Percentiles rank a stretch among this genome's conserved stretches.
Evolutionary conservation across 2,329 filamentous ascomycete species (phyloP).

Genomic region (Neocucurbitaria cava): DNA sequence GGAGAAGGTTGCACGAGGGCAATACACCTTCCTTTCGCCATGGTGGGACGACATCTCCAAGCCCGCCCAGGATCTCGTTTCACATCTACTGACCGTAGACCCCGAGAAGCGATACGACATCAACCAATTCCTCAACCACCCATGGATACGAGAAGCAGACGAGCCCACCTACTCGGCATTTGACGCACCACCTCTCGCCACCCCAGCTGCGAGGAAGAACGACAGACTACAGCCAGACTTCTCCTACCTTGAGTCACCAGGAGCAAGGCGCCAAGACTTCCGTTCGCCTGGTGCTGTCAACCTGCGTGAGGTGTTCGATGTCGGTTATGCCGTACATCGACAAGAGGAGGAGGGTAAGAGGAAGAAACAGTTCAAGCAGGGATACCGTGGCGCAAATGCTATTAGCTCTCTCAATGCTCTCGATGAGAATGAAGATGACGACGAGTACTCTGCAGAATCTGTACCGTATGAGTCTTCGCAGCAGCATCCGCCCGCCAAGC

Average conservation of each 20-base stretch:
- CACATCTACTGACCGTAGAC: constrained; percentile 91
- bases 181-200: constrained; percentile 75
- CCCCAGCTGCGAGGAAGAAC: constrained; percentile 68
- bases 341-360: constrained; percentile 96
- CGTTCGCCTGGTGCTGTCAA: constrained; percentile 94
- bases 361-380: constrained; percentile 80
- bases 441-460: constrained; percentile 71
- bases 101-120: constrained; percentile 96
- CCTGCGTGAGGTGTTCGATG: constrained; percentile 95
- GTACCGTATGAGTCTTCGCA: constrained; percentile 59
- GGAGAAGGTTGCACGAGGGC: constrained; percentile 94
- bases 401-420: constrained; percentile 71
- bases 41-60: constrained; percentile 99
- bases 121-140: constrained; percentile 88
- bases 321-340: constrained; percentile 95
- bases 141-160: constrained; percentile 81
- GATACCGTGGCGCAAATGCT: constrained; percentile 68
- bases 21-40: constrained; percentile 96
- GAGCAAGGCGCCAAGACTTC: constrained; percentile 84
- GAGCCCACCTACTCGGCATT: constrained; percentile 71
- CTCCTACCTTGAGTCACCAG: constrained; percentile 64
- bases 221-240: constrained; percentile 60
- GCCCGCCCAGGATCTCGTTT: constrained; percentile 90
- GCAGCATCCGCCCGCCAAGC: constrained; percentile 64
- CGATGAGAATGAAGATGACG: constrained; percentile 69